Evolutionary conservation across 2,329 filamentous ascomycete genomes (phyloP), one percentile per base, ranked within the genome.

Genomic region (Colletotrichum lentis): DNA sequence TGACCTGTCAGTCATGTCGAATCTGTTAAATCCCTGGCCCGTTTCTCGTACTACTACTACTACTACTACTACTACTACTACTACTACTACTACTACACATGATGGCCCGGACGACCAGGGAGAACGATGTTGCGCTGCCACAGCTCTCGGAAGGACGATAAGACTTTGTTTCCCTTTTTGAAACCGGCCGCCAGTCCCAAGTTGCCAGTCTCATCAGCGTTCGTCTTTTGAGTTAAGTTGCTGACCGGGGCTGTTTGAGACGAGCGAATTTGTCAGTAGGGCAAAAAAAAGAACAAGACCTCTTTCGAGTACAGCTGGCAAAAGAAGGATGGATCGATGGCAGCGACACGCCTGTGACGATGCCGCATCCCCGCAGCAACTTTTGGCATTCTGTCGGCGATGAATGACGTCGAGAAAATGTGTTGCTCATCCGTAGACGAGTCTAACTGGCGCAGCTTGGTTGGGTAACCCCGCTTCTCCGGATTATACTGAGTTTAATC

Each of bases 181-280:
- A 55, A 62, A 37, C 22, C 5, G 22, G 24, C 7, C 11, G 22
- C n/a, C 22, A 18, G 63, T 43, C 22, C 22, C 22, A 24, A 39
- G 16, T 43, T 39, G 46, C 50, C 35, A 31, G 39, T 27, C 55
- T 14, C 44, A 44, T 12, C 18, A 55, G 54, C 46, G 49, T 64
- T 68, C 60, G 37, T 64, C 22, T 54, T 57, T 16, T 35, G 8
- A 35, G 31, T 10, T 10, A 35, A 49, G 31, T n/a, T 27, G 27
- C 5, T 43, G 22, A n/a, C 24, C 16, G 41, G 7, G 20, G n/a
- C n/a, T 41, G 59, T 22, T 68, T 55, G 41, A 55, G 61, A 64
- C 43, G 47, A 52, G 27, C 47, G 31, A 20, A 50, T 54, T 65
- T 49, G 54, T 53, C 35, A 67, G 24, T 16, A 12, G 14, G 54